A percentile compares a stretch with the other conserved stretches of the same genome.
These are phyloP conservation scores for Aspergillus piperis DNA, from an alignment of 2,329 filamentous ascomycete species.

Conservation along the genomic window DNA sequence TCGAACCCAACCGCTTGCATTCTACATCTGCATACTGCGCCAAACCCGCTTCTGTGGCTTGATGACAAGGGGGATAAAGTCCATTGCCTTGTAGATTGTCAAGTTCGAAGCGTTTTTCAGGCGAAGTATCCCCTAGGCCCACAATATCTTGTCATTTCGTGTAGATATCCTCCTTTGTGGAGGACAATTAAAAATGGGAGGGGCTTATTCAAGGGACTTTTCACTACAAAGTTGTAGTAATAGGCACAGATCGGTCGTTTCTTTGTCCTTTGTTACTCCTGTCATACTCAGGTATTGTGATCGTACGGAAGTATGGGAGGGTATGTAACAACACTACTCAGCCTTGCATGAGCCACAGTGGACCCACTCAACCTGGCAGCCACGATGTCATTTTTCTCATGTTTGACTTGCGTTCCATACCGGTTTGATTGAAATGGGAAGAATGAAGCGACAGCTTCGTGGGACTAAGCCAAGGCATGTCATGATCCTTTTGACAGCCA, in stretches of 20 bases:
- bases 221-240: neutral
- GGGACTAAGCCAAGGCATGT: neutral
- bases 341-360: conserved; percentile 25
- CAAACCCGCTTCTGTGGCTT: neutral
- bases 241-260: neutral
- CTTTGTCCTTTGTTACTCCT: conserved; percentile 3
- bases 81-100: too few relatives aligned
- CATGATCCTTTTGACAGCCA: neutral
- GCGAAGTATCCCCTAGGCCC: neutral
- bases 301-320: neutral
- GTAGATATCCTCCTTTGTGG: neutral
- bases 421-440: neutral
- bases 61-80: neutral
- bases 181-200: neutral
- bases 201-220: neutral
- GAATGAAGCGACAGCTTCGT: neutral
- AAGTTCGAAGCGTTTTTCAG: neutral
- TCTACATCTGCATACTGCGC: neutral
- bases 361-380: conserved; percentile 10
- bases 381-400: conserved; percentile 5
- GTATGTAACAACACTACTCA: conserved; percentile 10
- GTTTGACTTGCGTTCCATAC: neutral
- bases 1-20: neutral
- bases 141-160: neutral
- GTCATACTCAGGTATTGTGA: neutral